These are phyloP conservation scores for Phlegmacium glaucopus DNA, from an alignment of 768 basidiomycete species.

Conservation along the genomic window DNA sequence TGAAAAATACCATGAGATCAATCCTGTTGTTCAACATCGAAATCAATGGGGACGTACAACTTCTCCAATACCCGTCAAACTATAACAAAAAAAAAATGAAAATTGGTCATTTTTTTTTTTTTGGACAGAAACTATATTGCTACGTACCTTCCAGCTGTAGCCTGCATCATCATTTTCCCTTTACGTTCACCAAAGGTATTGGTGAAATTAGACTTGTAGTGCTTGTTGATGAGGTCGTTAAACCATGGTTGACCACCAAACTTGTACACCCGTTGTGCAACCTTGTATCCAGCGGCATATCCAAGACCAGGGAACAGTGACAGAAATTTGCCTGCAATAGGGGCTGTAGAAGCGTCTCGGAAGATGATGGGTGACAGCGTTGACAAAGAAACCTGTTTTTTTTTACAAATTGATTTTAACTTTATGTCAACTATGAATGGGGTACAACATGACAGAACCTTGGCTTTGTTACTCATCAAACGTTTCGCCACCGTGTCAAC, in stretches of 20 bases:
- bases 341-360: constrained; percentile 72
- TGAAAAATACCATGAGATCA: background rate
- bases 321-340: constrained; percentile 65
- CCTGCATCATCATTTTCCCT: constrained; percentile 95
- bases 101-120: constrained; percentile 1
- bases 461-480: constrained; percentile 95
- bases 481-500: constrained; percentile 99
- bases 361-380: constrained; percentile 81
- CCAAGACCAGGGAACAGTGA: constrained; percentile 98
- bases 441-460: constrained; percentile 43
- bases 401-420: too few species aligned
- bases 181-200: constrained; percentile 89
- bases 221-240: constrained; percentile 81
- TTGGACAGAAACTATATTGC: background rate
- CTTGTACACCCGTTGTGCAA: constrained; percentile 93
- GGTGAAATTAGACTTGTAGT: constrained; percentile 81
- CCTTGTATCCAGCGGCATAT: constrained; percentile 98
- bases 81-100: constrained; percentile 22
- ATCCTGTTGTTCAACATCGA: background rate
- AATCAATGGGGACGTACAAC: constrained; percentile 52
- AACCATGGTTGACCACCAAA: constrained; percentile 99
- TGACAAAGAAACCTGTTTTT: constrained; percentile 53
- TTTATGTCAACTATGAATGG: too few species aligned
- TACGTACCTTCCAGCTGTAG: constrained; percentile 82
- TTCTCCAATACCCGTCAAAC: constrained; percentile 87